Evolutionary conservation across 2,329 filamentous ascomycete species (phyloP), one percentile per base, ranked within the genome.

Genomic region (Albophoma yamanashiensis): DNA sequence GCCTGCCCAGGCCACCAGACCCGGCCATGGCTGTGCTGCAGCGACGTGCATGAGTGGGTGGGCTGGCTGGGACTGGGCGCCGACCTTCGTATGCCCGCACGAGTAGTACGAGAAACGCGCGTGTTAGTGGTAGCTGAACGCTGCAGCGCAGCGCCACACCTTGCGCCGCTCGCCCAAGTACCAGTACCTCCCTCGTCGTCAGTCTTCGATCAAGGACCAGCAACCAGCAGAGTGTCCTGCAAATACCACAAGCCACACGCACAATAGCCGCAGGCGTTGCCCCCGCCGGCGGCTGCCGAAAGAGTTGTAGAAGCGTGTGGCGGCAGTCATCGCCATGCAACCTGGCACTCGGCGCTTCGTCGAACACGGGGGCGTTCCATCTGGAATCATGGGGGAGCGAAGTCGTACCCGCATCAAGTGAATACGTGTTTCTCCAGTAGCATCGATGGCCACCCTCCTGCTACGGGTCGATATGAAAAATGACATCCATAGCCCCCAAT

Each of bases 91-190:
- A 25, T 59, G 34, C 45, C 31, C 12, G 15, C 15, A 8, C 9
- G 14, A 36, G 34, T 14, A 12, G 25, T 14, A n/a, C 45, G 12
- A 4, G 2, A 22, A 14, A 8, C 12, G 14, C 6, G 22, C 50
- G 58, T 56, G 55, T 55, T 43, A 53, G 55, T 60, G 40, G 27
- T 53, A 60, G 61, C 58, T 62, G 61, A 58, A 62, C 56, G 58
- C 25, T 52, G 60, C 60, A 58, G 53, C 55, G 55, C 55, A 45
- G 45, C 60, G 60, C 60, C 58, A 62, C 60, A 57, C 45, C 38
- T 25, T 14, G 50, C 27, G 31, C 20, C 50, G 50, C 47, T 8
- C 22, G 6, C 1, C 50, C 17, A 53, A 14, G 50, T 53, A 53
- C 50, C 50, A 22, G 27, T 53, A 53, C 50, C 31, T 53, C 15